Base-by-base conservation (phyloP, 2,329 filamentous ascomycete species). In the Zasmidium citrigriseum region DNA sequence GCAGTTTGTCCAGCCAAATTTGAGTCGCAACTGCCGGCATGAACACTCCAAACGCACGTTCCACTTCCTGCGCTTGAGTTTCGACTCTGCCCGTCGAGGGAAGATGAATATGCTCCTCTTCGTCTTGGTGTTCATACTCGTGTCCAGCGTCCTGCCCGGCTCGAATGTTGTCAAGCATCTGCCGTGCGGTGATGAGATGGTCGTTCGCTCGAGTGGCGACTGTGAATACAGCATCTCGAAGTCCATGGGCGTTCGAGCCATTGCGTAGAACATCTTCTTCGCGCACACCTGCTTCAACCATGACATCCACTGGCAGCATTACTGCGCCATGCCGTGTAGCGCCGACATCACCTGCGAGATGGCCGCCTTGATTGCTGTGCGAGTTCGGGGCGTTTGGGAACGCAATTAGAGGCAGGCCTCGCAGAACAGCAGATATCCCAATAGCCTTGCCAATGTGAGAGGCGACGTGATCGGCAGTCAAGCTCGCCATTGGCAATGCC, bases 151-250 rank as follows among this genome's bases (percentile, higher is more conserved):
- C 87, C 66, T 89, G 77, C 1, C 92, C 91, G 3, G 86, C 86
- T 54, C 85, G 85, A 20, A 96, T 77, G 68, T 90, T 91, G 69
- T 86, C 88, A 60, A 98, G 75, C 92, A 99, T 96, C 73, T 96
- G 91, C 59, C 92, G 82, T 1, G 90, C 93, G 0, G 93, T 98
- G 66, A 97, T 96, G 29, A 99, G 80, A 75, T 99, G 95, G 72
- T 99, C 95, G 70, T 96, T 96, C 5, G 95, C 95, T 38, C 93
- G 85, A 0, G 95, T 99, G 0, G 95, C 95, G 14, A 99, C 91
- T 3, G 86, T 83, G 75, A 98, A 99, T 0, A 98, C 86, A 2
- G 93, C 93, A 74, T 99, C 93, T 60, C 89, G 87, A 18, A 98
- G 80, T 0, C 93, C 93, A 0, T 86, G 81, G 0, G 93, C 93